phyloP scores from a whole-genome alignment of 805 yeast genomes.

The Candida dendrica region DNA sequence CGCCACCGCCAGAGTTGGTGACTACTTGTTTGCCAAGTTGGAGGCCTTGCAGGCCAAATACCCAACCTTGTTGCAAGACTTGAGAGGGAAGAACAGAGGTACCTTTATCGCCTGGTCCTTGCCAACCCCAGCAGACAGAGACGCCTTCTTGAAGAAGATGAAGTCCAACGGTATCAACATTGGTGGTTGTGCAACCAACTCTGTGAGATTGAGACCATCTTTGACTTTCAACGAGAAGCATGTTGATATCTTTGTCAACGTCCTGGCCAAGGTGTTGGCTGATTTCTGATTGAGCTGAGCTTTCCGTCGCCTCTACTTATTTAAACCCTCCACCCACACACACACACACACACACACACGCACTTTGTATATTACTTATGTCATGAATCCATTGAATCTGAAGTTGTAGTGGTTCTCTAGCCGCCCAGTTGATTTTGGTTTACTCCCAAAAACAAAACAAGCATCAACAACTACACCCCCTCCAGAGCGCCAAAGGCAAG shows the following conservation, averaged over 20 bases:
- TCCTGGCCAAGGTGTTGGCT: constrained; percentile 28
- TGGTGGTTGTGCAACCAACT: constrained; percentile 78
- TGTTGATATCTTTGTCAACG: constrained; percentile 56
- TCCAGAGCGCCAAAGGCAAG: no score
- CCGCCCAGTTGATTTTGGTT: no score
- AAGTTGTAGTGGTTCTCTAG: no score
- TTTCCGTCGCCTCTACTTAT: no score
- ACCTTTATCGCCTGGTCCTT: constrained; percentile 82
- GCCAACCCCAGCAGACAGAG: constrained; percentile 46
- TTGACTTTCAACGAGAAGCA: constrained; percentile 74
- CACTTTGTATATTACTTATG: no score
- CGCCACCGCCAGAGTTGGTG: constrained; percentile 56
- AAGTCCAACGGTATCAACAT: constrained; percentile 64
- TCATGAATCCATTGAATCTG: no score
- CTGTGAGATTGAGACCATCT: constrained; percentile 78
- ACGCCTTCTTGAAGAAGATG: constrained; percentile 52
- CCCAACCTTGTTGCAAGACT: constrained; percentile 45
- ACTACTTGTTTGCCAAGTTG: constrained; percentile 53
- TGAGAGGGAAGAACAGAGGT: constrained; percentile 70
- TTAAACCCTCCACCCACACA: no score
- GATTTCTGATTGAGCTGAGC: constrained; percentile 3
- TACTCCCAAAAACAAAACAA: no score
- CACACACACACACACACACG: no score
- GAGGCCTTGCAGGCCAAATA: constrained; percentile 43
- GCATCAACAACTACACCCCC: no score